These are phyloP conservation scores for Diaporthe sp. DNA, from an alignment of 2,329 filamentous ascomycete species.

Conservation along the genomic window DNA sequence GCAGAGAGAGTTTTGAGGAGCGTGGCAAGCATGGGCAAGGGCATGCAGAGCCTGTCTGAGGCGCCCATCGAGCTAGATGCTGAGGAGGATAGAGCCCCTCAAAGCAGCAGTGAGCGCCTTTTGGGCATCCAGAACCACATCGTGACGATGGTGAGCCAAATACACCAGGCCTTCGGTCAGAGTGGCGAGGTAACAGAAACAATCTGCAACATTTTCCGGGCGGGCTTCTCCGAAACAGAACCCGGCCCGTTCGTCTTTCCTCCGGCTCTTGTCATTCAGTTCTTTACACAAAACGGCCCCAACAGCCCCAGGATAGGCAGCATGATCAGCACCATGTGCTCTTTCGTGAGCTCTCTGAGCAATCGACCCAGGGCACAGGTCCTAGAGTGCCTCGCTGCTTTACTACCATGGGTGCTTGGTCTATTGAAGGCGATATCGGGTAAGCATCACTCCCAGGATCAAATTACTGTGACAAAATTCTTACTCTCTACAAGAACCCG, in stretches of 20 bases:
- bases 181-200: slow-evolving; percentile 77
- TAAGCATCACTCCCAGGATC: slow-evolving; percentile 45
- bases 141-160: slow-evolving; percentile 56
- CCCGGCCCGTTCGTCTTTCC: slow-evolving; percentile 83
- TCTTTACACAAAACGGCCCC: slow-evolving; percentile 68
- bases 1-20: slow-evolving; percentile 71
- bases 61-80: slow-evolving; percentile 74
- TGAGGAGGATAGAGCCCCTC: slow-evolving; percentile 37
- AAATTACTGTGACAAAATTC: background rate
- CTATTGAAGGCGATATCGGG: slow-evolving; percentile 72
- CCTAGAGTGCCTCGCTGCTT: slow-evolving; percentile 58
- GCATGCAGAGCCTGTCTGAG: slow-evolving; percentile 76
- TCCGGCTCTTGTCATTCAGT: slow-evolving; percentile 71
- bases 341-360: slow-evolving; percentile 72
- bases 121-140: slow-evolving; percentile 56
- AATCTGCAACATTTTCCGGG: slow-evolving; percentile 76
- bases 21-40: slow-evolving; percentile 76
- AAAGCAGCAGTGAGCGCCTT: slow-evolving; percentile 40
- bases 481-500: slow-evolving; percentile 56
- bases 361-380: slow-evolving; percentile 55
- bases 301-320: slow-evolving; percentile 72
- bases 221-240: slow-evolving; percentile 79
- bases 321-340: slow-evolving; percentile 77
- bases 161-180: slow-evolving; percentile 63
- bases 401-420: slow-evolving; percentile 71